phyloP scores from a whole-genome alignment of 2,329 filamentous ascomycete genomes.

The Fusarium palustre region DNA sequence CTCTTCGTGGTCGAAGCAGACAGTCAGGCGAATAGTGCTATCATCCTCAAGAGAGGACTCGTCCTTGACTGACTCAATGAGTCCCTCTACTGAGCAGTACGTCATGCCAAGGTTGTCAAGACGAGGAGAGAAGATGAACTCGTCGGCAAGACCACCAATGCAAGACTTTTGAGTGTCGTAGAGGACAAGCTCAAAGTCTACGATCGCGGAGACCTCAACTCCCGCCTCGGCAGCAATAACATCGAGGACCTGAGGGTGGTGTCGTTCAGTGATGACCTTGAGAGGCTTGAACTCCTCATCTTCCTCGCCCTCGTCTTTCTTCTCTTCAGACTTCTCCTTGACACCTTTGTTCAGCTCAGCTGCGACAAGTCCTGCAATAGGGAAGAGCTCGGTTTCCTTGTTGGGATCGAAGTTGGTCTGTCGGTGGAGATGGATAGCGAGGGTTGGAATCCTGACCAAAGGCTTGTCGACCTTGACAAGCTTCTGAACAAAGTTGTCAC shows the following conservation, averaged over 20 bases:
- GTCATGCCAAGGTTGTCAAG: constrained; percentile 98
- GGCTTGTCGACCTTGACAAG: constrained; percentile 92
- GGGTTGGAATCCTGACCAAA: constrained; percentile 89
- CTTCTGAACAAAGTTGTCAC: constrained; percentile 80
- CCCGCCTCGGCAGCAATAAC: constrained; percentile 84
- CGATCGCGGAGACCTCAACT: constrained; percentile 75
- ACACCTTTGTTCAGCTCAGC: constrained; percentile 86
- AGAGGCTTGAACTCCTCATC: constrained; percentile 77
- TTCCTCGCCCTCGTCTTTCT: constrained; percentile 52
- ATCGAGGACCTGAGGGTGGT: constrained; percentile 88
- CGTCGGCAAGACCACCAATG: constrained; percentile 89
- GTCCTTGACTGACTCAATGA: constrained; percentile 81
- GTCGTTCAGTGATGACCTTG: constrained; percentile 80
- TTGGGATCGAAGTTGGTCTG: constrained; percentile 90
- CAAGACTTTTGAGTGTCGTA: constrained; percentile 95
- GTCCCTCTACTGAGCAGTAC: constrained; percentile 86
- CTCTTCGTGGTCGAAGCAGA: constrained; percentile 98
- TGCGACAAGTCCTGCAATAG: constrained; percentile 87
- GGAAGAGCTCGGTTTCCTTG: constrained; percentile 96
- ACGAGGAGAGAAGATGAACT: constrained; percentile 95
- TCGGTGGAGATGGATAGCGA: constrained; percentile 94
- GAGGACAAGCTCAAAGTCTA: constrained; percentile 96
- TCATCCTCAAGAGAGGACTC: constrained; percentile 77
- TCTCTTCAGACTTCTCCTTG: constrained; percentile 57
- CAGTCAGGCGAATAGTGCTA: constrained; percentile 86